phyloP scores from a whole-genome alignment of 2,329 filamentous ascomycete genomes.

The Colletotrichum zoysiae region DNA sequence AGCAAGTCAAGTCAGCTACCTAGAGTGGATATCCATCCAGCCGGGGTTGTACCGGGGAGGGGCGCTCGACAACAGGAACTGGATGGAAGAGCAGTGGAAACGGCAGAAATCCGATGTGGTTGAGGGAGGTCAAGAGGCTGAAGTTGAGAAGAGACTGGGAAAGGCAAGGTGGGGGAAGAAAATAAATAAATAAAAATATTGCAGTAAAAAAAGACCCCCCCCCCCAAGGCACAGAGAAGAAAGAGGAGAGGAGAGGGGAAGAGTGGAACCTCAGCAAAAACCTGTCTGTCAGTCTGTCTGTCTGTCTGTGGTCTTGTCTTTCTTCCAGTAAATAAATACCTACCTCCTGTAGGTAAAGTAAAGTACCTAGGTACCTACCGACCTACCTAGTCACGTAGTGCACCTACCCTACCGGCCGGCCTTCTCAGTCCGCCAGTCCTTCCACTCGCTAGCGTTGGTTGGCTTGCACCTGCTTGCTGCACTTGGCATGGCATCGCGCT shows the following conservation, averaged over 20 bases:
- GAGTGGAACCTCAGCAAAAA: not conserved
- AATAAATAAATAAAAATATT: not conserved
- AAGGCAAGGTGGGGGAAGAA: too few species aligned
- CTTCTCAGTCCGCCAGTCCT: constrained; percentile 14
- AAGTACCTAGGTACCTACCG: too few species aligned
- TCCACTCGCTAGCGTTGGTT: constrained; percentile 17
- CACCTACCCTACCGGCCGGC: too few species aligned
- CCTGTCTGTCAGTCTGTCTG: not conserved
- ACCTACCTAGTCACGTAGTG: too few species aligned
- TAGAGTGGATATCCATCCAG: not conserved
- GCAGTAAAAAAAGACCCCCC: too few species aligned
- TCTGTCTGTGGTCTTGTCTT: not conserved
- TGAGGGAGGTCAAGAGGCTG: not conserved
- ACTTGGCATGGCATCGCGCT: not conserved
- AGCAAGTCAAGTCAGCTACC: not conserved
- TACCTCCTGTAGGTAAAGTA: not conserved
- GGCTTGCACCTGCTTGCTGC: not conserved
- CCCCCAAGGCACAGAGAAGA: not conserved
- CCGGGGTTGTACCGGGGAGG: constrained; percentile 17
- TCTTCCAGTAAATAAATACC: not conserved
- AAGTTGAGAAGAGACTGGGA: not conserved
- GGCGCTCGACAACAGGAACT: not conserved
- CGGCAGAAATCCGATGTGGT: constrained; percentile 7
- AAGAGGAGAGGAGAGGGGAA: not conserved
- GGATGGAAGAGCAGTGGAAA: constrained; percentile 1